A percentile compares a stretch with the other conserved stretches of the same genome.
phyloP scores from a whole-genome alignment of 2,329 filamentous ascomycete genomes.

The Aspergillus intermedius region DNA sequence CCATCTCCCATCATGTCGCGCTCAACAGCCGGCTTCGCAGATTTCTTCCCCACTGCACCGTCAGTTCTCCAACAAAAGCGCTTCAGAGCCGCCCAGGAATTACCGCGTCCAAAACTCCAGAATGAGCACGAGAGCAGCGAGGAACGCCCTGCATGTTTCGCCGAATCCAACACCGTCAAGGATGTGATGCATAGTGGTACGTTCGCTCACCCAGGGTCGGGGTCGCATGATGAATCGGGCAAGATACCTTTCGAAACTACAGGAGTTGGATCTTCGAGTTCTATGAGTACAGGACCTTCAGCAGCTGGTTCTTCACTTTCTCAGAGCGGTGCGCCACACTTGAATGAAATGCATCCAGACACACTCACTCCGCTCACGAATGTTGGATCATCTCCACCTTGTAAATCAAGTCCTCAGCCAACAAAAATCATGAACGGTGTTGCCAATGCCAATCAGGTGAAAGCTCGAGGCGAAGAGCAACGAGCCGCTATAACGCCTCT shows the following conservation, averaged over 20 bases:
- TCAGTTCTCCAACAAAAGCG: slow-evolving; percentile 51
- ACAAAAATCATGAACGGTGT: slow-evolving; percentile 32
- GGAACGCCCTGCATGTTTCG: slow-evolving; percentile 8
- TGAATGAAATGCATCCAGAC: slow-evolving; percentile 47
- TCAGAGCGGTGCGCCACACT: slow-evolving; percentile 48
- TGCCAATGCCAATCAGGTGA: slow-evolving; percentile 19
- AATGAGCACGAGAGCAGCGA: slow-evolving; percentile 15
- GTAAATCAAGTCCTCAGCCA: slow-evolving; percentile 51
- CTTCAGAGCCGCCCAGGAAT: slow-evolving; percentile 48
- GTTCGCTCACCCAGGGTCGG: slow-evolving; percentile 8
- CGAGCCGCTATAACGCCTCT: slow-evolving; percentile 35
- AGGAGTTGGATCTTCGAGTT: slow-evolving; percentile 66
- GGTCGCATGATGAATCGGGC: slow-evolving; percentile 8
- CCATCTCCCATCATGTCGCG: slow-evolving; percentile 64
- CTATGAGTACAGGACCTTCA: slow-evolving; percentile 64
- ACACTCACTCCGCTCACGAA: slow-evolving; percentile 61
- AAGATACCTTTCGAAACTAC: slow-evolving; percentile 41
- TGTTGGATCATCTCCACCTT: slow-evolving; percentile 57
- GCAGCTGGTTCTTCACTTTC: slow-evolving; percentile 57
- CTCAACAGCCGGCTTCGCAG: slow-evolving; percentile 71
- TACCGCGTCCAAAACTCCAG: slow-evolving; percentile 52
- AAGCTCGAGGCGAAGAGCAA: slow-evolving; percentile 18
- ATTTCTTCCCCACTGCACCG: slow-evolving; percentile 78
- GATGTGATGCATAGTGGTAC: slow-evolving; percentile 11
- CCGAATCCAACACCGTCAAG: slow-evolving; percentile 6